Evolutionary conservation across 1,284 basidiomycete genomes (phyloP).

Genomic region (Leccinum pallidistipes): DNA sequence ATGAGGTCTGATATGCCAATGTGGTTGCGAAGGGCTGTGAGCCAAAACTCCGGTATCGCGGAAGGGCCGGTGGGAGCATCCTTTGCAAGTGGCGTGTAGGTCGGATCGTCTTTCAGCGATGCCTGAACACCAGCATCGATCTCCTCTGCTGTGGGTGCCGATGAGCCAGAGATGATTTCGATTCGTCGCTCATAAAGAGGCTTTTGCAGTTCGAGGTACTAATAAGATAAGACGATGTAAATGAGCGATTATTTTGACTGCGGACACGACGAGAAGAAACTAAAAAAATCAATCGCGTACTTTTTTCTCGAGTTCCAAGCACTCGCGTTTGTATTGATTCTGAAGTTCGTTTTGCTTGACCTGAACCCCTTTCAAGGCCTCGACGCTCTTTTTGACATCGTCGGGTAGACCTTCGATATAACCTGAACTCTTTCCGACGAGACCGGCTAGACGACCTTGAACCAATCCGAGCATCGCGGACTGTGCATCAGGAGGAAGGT

Average conservation of each 20-base stretch:
- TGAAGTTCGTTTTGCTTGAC: constrained; percentile 92
- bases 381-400: constrained; percentile 83
- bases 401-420: constrained; percentile 86
- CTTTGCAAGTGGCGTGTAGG: constrained; percentile 57
- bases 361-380: constrained; percentile 94
- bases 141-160: constrained; percentile 79
- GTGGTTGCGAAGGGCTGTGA: constrained; percentile 94
- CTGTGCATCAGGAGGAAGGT: constrained; percentile 34
- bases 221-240: constrained; percentile 5
- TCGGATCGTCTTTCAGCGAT: constrained; percentile 68
- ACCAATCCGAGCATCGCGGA: constrained; percentile 62
- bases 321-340: constrained; percentile 95
- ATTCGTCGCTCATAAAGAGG: constrained; percentile 89
- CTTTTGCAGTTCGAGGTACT: constrained; percentile 85
- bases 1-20: constrained; percentile 85
- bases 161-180: constrained; percentile 80
- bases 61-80: constrained; percentile 40
- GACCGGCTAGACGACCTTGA: constrained; percentile 61
- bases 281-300: constrained; percentile 41
- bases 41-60: constrained; percentile 94
- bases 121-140: constrained; percentile 77
- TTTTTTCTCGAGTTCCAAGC: constrained; percentile 96
- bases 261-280: background rate
- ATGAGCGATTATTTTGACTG: constrained; percentile 14
- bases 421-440: constrained; percentile 81